Evolutionary conservation across 257 asterid genomes (phyloP).

Genomic region (Haberlea rhodopensis): DNA sequence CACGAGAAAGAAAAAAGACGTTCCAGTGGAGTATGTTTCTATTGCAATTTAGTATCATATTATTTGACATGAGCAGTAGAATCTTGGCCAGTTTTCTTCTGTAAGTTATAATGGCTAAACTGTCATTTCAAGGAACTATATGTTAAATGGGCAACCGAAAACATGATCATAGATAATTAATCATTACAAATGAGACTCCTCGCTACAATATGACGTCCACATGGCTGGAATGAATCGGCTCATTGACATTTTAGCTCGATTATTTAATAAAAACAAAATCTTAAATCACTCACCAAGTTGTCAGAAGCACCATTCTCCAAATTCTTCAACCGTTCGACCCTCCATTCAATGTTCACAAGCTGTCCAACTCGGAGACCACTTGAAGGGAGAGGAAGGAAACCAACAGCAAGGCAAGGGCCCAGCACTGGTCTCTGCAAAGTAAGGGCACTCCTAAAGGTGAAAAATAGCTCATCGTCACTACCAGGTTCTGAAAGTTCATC

Average conservation of each 20-base stretch:
- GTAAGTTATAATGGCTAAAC: too few relatives aligned
- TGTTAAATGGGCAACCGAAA: neutral
- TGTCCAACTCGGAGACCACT: slow-evolving; percentile 96
- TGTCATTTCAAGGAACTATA: slow-evolving; percentile 11
- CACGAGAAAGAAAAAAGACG: slow-evolving; percentile 21
- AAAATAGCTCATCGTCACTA: slow-evolving; percentile 36
- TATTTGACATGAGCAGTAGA: too few relatives aligned
- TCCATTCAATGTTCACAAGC: slow-evolving; percentile 91
- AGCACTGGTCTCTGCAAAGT: slow-evolving; percentile 79
- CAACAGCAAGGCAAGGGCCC: slow-evolving; percentile 95
- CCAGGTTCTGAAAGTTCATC: slow-evolving; percentile 40
- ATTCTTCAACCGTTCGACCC: slow-evolving; percentile 83
- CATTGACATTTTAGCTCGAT: neutral
- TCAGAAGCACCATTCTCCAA: slow-evolving; percentile 38
- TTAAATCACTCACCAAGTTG: slow-evolving; percentile 46
- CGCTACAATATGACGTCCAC: neutral
- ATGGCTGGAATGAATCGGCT: neutral
- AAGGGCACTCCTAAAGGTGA: slow-evolving; percentile 75
- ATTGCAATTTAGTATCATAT: neutral
- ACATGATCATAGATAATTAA: neutral
- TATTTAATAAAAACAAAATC: slow-evolving; percentile 21
- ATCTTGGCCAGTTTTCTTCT: too few relatives aligned
- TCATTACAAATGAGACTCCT: slow-evolving; percentile 7
- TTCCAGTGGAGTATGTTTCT: neutral
- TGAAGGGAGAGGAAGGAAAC: slow-evolving; percentile 95